These are phyloP conservation scores for Taphrina betulina DNA, from an alignment of 1,139 yeast genomes.

Conservation along the genomic window DNA sequence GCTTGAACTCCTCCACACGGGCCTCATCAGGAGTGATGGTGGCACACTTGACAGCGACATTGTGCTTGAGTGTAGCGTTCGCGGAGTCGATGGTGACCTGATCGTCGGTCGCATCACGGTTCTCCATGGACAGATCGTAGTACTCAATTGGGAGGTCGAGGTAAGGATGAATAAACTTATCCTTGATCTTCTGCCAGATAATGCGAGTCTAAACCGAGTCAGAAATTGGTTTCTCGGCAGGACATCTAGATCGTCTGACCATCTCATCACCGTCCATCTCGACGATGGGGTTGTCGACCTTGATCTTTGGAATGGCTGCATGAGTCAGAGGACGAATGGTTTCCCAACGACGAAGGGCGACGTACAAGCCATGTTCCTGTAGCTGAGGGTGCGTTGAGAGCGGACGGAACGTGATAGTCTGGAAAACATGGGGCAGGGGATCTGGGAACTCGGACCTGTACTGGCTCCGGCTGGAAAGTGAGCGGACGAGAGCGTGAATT, in stretches of 20 bases:
- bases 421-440: constrained; percentile 7
- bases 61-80: constrained; percentile 78
- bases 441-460: too few relatives aligned
- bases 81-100: constrained; percentile 88
- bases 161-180: constrained; percentile 72
- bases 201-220: constrained; percentile 75
- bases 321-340: constrained; percentile 4
- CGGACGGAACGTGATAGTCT: constrained; percentile 1
- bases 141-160: constrained; percentile 85
- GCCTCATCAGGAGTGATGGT: constrained; percentile 98
- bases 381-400: background rate
- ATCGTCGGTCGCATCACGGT: constrained; percentile 85
- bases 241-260: too few relatives aligned
- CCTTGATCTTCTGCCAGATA: constrained; percentile 84
- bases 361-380: constrained; percentile 13
- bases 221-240: too few relatives aligned
- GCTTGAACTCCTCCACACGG: constrained; percentile 80
- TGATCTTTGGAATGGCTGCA: constrained; percentile 54
- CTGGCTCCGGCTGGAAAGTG: too few relatives aligned
- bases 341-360: background rate
- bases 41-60: constrained; percentile 95
- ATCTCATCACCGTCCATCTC: constrained; percentile 97
- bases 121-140: constrained; percentile 82
- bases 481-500: too few relatives aligned
- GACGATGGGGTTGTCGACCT: constrained; percentile 83